Percentiles rank a stretch among this genome's conserved stretches.
Conservation (phyloP, 1,284 basidiomycete genomes). For the Ustilago curta region DNA sequence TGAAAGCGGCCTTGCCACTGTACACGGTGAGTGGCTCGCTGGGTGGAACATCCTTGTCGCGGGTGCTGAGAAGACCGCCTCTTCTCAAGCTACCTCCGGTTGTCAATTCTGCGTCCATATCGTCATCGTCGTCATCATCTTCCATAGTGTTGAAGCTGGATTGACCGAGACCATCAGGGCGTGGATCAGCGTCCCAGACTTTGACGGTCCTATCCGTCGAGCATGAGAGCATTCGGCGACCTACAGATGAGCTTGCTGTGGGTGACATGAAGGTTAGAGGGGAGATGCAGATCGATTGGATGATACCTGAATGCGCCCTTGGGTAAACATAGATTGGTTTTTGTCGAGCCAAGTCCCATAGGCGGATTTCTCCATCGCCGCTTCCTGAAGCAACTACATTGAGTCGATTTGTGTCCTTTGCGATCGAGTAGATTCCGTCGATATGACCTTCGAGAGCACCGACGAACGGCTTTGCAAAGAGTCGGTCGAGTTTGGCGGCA, state of each 20-base stretch:
- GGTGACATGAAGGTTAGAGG: slow-evolving; percentile 72
- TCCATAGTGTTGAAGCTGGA: slow-evolving; percentile 53
- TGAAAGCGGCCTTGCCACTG: slow-evolving; percentile 70
- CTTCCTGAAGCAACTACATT: slow-evolving; percentile 90
- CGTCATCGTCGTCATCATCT: slow-evolving; percentile 67
- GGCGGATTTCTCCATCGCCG: slow-evolving; percentile 92
- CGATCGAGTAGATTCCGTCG: slow-evolving; percentile 92
- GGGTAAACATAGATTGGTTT: slow-evolving; percentile 78
- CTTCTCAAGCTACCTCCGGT: slow-evolving; percentile 52
- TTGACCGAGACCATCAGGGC: slow-evolving; percentile 68
- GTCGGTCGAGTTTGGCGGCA: slow-evolving; percentile 93
- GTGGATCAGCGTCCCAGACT: slow-evolving; percentile 78
- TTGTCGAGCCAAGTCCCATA: slow-evolving; percentile 85
- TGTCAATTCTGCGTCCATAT: slow-evolving; percentile 54
- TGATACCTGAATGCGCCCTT: slow-evolving; percentile 90
- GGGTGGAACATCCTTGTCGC: slow-evolving; percentile 45
- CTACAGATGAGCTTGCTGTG: slow-evolving; percentile 54
- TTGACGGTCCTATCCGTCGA: slow-evolving; percentile 92
- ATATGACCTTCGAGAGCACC: slow-evolving; percentile 90
- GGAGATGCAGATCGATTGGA: slow-evolving; percentile 79
- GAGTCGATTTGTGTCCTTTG: slow-evolving; percentile 81
- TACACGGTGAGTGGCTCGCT: slow-evolving; percentile 65
- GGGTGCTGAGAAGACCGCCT: slow-evolving; percentile 58
- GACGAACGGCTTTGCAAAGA: slow-evolving; percentile 97
- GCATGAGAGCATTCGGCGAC: slow-evolving; percentile 83